These are phyloP conservation scores for Digitaria exilis DNA, from an alignment of 202 grass and related monocot genomes.

Conservation along the genomic window DNA sequence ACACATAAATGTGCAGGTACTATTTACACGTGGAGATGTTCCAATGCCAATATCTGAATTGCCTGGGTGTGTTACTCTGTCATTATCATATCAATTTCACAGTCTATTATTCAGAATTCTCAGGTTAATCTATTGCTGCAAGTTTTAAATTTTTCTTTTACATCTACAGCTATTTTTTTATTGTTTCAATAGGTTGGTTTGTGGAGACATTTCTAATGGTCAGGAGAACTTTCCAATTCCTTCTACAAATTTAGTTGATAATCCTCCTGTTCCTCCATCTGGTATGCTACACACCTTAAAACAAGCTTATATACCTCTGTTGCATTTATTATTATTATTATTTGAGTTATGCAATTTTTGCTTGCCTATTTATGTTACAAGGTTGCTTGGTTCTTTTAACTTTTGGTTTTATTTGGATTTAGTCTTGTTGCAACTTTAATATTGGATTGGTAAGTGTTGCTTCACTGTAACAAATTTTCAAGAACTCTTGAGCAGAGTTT, in stretches of 20 bases:
- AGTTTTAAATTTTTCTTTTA: neutral
- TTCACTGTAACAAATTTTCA: neutral
- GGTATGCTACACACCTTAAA: constrained; percentile 44
- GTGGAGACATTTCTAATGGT: constrained; percentile 52
- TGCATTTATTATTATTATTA: constrained; percentile 11
- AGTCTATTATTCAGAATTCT: neutral
- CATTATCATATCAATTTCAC: constrained; percentile 11
- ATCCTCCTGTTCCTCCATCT: constrained; percentile 59
- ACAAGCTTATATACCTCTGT: neutral
- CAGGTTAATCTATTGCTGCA: neutral
- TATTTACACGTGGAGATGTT: constrained; percentile 52
- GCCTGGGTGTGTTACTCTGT: constrained; percentile 52
- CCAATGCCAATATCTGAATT: constrained; percentile 60
- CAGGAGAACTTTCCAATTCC: constrained; percentile 69
- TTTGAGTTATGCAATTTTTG: constrained; percentile 29
- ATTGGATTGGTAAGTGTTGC: neutral
- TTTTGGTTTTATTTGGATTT: constrained; percentile 8
- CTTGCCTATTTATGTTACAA: neutral
- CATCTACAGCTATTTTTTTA: neutral
- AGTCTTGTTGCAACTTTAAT: neutral
- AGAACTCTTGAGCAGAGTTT: constrained; percentile 7
- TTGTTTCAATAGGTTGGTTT: constrained; percentile 56
- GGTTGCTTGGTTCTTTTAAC: constrained; percentile 11
- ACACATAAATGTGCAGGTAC: constrained; percentile 50
- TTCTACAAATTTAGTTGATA: constrained; percentile 77